Base-by-base conservation (phyloP, 2,329 filamentous ascomycete genomes). In the Fusarium metavorans region DNA sequence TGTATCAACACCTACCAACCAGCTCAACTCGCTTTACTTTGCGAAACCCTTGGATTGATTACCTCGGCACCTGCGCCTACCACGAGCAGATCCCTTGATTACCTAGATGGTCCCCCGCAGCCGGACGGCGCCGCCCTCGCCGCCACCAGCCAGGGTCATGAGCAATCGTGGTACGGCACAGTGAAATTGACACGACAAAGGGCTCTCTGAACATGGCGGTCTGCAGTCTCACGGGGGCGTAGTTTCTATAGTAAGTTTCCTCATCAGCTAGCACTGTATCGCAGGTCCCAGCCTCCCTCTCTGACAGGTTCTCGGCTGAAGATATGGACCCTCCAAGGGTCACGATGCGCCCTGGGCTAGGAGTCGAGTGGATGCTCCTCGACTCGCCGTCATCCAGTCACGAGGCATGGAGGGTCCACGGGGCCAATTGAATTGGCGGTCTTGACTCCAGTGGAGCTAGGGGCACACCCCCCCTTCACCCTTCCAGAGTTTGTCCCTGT, bases 351-450 rank as follows among this genome's bases (percentile, higher is more conserved):
- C 69, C 63, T 66, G 35, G 54, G 32, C 23, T 41, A 52, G 43
- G 41, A 61, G 64, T 72, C 41, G 61, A 72, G 72, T 70, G 72
- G 72, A 50, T 73, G 61, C 54, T 57, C 43, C 52, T 30, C 75
- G 73, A 69, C 61, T 71, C 73, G 48, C 39, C 37, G 25, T 45
- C 34, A 64, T 34, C 79, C 78, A 81, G 72, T 81, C 79, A 80
- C 71, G 76, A 61, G 72, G 70, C 68, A 43, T 23, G 54, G 11
- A 43, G 68, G 65, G 57, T 76, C 76, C 80, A 81, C 80, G 79
- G 72, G 76, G 67, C 70, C 70, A 78, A 77, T 75, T 70, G 72
- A 66, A 79, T 76, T 72, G 75, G 69, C 70, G 39, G 69, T 66
- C 66, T 66, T n/a, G 72, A 52, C 52, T 67, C 57, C 48, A 64